Evolutionary conservation across 495 filamentous ascomycete genomes (phyloP).

Genomic region (Poronia punctata): DNA sequence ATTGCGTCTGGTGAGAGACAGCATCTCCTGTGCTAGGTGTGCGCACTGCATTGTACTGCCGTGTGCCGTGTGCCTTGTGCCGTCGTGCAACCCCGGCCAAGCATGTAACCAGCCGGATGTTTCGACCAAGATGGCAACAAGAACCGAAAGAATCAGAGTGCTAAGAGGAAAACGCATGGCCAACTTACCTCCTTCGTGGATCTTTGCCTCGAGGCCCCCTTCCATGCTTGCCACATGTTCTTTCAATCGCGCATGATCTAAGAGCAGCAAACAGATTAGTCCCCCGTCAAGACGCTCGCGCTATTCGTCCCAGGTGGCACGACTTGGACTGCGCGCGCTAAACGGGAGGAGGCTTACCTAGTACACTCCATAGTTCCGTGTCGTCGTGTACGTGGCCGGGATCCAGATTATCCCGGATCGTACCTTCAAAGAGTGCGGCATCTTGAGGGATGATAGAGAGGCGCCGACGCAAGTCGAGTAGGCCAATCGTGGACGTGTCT

Average conservation of each 20-base stretch:
- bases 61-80: not conserved
- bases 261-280: constrained; percentile 16
- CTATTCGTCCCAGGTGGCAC: too few species aligned
- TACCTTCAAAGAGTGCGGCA: constrained; percentile 94
- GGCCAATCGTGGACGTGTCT: constrained; percentile 83
- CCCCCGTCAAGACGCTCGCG: too few species aligned
- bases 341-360: constrained; percentile 75
- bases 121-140: constrained; percentile 10
- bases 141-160: constrained; percentile 39
- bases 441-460: constrained; percentile 98
- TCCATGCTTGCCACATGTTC: constrained; percentile 86
- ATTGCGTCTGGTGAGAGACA: not conserved
- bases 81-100: constrained; percentile 3
- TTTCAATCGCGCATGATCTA: constrained; percentile 90
- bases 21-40: too few species aligned
- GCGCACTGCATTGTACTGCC: too few species aligned
- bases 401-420: constrained; percentile 92
- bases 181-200: constrained; percentile 86
- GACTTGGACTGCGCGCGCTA: too few species aligned
- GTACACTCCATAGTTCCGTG: constrained; percentile 93
- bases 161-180: constrained; percentile 1
- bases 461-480: constrained; percentile 80
- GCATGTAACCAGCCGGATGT: constrained; percentile 18
- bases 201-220: constrained; percentile 78
- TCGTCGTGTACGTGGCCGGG: constrained; percentile 94